Base-by-base conservation (phyloP, 2,329 filamentous ascomycete species). In the Verticillium longisporum region DNA sequence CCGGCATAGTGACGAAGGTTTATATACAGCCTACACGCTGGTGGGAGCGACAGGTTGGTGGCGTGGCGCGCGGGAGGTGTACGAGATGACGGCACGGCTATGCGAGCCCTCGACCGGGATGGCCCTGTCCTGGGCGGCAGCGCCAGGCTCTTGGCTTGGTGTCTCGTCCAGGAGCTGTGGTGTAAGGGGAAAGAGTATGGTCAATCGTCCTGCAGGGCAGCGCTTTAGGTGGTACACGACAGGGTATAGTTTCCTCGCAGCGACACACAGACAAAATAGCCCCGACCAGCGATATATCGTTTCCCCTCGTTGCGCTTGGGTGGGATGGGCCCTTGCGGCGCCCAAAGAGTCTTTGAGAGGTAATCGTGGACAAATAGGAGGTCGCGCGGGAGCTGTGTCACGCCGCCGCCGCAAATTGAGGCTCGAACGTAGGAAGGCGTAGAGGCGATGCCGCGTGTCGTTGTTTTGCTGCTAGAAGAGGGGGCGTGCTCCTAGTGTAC, bases 1-100 rank as follows among this genome's bases (percentile, higher is more conserved):
- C 79, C 70, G 81, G 78, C 82, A 85, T 85, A 70, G 72, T 80
- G 80, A 75, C 77, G 74, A 36, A 36, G 45, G 76, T 73, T 77
- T 78, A 80, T 83, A 83, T 83, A 83, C 82, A 82, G 76, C 77
- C 63, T 64, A 63, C 57, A 58, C 59, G 61, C 61, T 53, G 26
- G 26, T 26, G 26, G 6, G 60, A 45, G 50, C 56, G 36, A 59
- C 36, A 31, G 53, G 31, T 34, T 56, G 61, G 58, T 57, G 63
- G 56, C 50, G 58, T 21, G 32, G 55, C 45, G 45, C 21, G 54
- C 57, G 58, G 38, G 45, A 55, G 26, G 66, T 65, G 61, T 65
- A 66, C 64, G 41, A 54, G 58, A 65, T 67, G 61, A 67, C 68
- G 70, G 68, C 69, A 70, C 69, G 68, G 69, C 66, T 68, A 71